Conservation (phyloP, 805 yeast genomes). For the Saccharomycopsis sp. region DNA sequence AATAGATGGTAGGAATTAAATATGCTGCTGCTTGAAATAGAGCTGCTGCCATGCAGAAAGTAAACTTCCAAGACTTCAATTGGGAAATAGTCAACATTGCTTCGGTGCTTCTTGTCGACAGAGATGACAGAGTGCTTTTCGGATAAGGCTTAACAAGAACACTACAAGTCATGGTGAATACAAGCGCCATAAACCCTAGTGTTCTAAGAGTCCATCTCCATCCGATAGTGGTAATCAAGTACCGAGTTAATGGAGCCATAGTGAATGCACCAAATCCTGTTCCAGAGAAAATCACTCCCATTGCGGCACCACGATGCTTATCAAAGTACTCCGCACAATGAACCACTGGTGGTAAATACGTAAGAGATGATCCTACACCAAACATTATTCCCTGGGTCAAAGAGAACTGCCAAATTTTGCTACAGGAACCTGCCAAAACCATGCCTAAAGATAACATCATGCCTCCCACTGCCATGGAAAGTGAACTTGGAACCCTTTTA, state of each 20-base stretch:
- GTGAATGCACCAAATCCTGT: slow-evolving; percentile 33
- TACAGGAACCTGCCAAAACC: slow-evolving; percentile 26
- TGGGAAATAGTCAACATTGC: background rate
- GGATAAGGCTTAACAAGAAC: background rate
- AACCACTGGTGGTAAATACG: slow-evolving; percentile 31
- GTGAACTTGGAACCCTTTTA: slow-evolving; percentile 20
- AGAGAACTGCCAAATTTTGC: slow-evolving; percentile 26
- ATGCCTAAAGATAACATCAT: slow-evolving; percentile 28
- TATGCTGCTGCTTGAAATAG: slow-evolving; percentile 33
- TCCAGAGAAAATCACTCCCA: slow-evolving; percentile 33
- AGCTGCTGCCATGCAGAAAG: slow-evolving; percentile 23
- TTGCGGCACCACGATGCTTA: slow-evolving; percentile 30
- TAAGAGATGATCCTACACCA: slow-evolving; percentile 31
- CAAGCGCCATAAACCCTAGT: slow-evolving; percentile 28
- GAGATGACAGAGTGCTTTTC: background rate
- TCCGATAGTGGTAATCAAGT: slow-evolving; percentile 26
- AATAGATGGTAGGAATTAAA: slow-evolving; percentile 30
- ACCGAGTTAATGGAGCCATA: slow-evolving; percentile 28
- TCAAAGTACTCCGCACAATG: slow-evolving; percentile 31
- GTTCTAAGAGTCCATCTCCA: slow-evolving; percentile 33
- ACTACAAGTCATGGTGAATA: slow-evolving; percentile 5
- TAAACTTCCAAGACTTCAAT: slow-evolving; percentile 2
- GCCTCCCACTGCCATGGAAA: slow-evolving; percentile 28
- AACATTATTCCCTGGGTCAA: slow-evolving; percentile 31
- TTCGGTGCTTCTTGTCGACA: background rate